Evolutionary conservation across 345 rosid species (phyloP).

Genomic region (Microthlaspi erraticum): DNA sequence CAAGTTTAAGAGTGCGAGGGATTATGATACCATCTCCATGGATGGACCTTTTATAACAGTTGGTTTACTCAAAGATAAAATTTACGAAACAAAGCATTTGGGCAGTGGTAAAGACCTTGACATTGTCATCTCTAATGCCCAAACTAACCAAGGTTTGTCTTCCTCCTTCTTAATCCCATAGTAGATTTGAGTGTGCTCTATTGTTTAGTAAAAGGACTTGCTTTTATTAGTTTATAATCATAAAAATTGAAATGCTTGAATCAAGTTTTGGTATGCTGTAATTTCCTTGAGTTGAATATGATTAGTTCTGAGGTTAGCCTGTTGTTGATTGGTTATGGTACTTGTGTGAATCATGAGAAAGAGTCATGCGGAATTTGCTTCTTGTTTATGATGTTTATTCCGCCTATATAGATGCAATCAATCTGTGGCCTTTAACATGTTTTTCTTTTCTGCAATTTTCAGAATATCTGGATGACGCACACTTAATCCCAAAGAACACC

Average conservation of each 20-base stretch:
- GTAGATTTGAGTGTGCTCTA: not conserved
- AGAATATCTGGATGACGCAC: slow-evolving; percentile 95
- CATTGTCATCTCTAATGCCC: slow-evolving; percentile 98
- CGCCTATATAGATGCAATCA: not conserved
- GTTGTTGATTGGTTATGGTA: slow-evolving; percentile 9
- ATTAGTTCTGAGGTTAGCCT: not conserved
- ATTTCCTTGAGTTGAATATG: not conserved
- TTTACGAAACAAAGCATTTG: slow-evolving; percentile 98
- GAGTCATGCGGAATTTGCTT: not conserved
- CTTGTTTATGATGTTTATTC: not conserved
- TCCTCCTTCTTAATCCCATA: slow-evolving; percentile 4
- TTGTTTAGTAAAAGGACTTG: not conserved
- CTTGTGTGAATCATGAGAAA: not conserved
- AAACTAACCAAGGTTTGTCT: slow-evolving; percentile 97
- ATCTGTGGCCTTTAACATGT: slow-evolving; percentile 15
- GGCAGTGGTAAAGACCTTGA: slow-evolving; percentile 98
- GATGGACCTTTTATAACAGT: slow-evolving; percentile 96
- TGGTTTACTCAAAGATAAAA: slow-evolving; percentile 96
- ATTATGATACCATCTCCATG: slow-evolving; percentile 86
- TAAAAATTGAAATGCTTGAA: not conserved
- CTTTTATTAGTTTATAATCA: slow-evolving; percentile 5
- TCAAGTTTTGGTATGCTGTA: slow-evolving; percentile 2
- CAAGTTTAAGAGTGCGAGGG: slow-evolving; percentile 99
- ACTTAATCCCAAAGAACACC: slow-evolving; percentile 93
- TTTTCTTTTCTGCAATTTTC: slow-evolving; percentile 60